These are phyloP conservation scores for Mrakia gelida DNA, from an alignment of 768 basidiomycete genomes.

Conservation along the genomic window DNA sequence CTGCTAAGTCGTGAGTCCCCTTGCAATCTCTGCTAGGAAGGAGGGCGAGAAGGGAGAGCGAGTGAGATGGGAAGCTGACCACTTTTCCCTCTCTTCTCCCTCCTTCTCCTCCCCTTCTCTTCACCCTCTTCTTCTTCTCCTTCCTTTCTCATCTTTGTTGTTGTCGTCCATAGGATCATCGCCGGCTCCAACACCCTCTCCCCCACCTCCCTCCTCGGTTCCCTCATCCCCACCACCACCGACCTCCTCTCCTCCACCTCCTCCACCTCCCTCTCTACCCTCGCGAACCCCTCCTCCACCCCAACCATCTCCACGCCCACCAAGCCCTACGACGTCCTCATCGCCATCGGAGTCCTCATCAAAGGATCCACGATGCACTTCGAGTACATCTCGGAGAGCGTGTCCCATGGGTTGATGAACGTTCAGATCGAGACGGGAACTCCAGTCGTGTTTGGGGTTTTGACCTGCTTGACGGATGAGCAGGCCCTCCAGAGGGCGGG, in stretches of 20 bases:
- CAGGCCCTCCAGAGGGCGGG: slow-evolving; percentile 96
- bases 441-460: slow-evolving; percentile 92
- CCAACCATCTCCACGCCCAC: slow-evolving; percentile 40
- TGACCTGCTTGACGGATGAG: slow-evolving; percentile 86
- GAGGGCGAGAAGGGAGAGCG: neutral
- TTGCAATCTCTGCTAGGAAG: neutral
- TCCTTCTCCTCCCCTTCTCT: no score
- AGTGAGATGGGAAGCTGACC: neutral
- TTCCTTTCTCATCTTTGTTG: neutral
- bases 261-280: slow-evolving; percentile 48
- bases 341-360: slow-evolving; percentile 96
- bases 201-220: slow-evolving; percentile 46
- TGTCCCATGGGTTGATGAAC: slow-evolving; percentile 89
- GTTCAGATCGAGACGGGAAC: slow-evolving; percentile 89
- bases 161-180: slow-evolving; percentile 62
- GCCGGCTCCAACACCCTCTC: slow-evolving; percentile 60
- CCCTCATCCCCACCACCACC: slow-evolving; percentile 29
- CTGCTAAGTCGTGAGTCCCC: slow-evolving; percentile 68
- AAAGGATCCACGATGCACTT: slow-evolving; percentile 99
- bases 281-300: slow-evolving; percentile 43
- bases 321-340: slow-evolving; percentile 82
- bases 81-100: neutral
- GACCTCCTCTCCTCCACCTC: slow-evolving; percentile 50
- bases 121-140: neutral
- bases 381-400: slow-evolving; percentile 94